These are phyloP conservation scores for Dryas integrifolia DNA, from an alignment of 331 rosid species.

Conservation along the genomic window DNA sequence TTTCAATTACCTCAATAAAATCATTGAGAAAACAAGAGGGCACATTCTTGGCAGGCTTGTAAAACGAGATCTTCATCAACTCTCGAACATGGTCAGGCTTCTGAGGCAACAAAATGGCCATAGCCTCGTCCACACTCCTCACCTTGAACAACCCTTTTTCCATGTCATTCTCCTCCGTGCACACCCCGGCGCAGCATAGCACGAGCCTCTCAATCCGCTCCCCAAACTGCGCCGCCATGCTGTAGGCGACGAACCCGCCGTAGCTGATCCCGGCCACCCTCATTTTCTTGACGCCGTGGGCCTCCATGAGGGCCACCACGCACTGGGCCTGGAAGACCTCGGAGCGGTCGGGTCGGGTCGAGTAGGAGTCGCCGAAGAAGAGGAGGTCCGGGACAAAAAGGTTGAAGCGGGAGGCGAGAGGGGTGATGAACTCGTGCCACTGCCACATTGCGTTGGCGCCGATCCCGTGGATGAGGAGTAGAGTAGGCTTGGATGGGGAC, in stretches of 20 bases:
- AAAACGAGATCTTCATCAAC: conserved; percentile 53
- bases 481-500: conserved; percentile 42
- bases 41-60: conserved; percentile 41
- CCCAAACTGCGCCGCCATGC: conserved; percentile 71
- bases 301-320: conserved; percentile 51
- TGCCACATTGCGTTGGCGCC: conserved; percentile 99
- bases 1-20: conserved; percentile 54
- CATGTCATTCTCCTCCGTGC: conserved; percentile 73
- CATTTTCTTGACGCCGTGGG: conserved; percentile 44
- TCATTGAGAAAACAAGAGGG: conserved; percentile 66
- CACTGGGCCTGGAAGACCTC: conserved; percentile 79
- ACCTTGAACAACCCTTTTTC: conserved; percentile 71
- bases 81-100: conserved; percentile 58
- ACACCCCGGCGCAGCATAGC: conserved; percentile 78
- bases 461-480: conserved; percentile 75
- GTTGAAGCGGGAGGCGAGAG: conserved; percentile 56
- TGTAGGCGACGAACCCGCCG: conserved; percentile 87
- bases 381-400: conserved; percentile 83
- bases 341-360: conserved; percentile 60
- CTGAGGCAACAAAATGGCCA: conserved; percentile 55
- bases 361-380: conserved; percentile 79
- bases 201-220: conserved; percentile 64
- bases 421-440: conserved; percentile 61
- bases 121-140: conserved; percentile 68
- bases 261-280: conserved; percentile 68